phyloP scores from a whole-genome alignment of 495 filamentous ascomycete species.

The Tuber umbilicatum region DNA sequence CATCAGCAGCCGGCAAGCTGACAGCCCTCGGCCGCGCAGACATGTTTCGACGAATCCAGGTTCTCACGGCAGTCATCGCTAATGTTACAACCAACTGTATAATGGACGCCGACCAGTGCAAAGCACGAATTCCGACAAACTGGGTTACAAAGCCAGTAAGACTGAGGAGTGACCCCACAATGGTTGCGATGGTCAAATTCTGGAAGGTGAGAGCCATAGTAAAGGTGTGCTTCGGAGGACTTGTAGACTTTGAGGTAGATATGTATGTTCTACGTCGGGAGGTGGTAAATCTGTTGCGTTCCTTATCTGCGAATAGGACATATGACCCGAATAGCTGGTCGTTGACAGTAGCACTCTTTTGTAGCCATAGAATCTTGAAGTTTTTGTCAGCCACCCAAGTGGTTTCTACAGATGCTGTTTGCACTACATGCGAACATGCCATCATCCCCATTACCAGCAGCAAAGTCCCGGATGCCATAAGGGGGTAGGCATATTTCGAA shows the following conservation, averaged over 20 bases:
- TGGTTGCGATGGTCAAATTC: conserved; percentile 22
- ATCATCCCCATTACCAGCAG: conserved; percentile 36
- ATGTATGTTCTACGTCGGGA: conserved; percentile 12
- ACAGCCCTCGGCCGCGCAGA: conserved; percentile 44
- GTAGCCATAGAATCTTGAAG: conserved; percentile 35
- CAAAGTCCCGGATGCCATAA: conserved; percentile 38
- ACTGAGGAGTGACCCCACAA: conserved; percentile 38
- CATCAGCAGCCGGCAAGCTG: conserved; percentile 41
- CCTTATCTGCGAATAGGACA: conserved; percentile 15
- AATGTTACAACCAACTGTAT: conserved; percentile 48
- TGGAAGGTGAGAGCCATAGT: background rate
- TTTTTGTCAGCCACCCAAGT: conserved; percentile 19
- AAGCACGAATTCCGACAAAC: conserved; percentile 49
- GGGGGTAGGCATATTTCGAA: conserved; percentile 35
- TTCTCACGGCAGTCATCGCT: conserved; percentile 48
- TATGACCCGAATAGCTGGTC: conserved; percentile 41
- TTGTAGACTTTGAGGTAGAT: background rate
- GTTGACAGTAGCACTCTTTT: conserved; percentile 33
- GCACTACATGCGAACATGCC: conserved; percentile 41
- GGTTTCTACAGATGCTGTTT: conserved; percentile 35
- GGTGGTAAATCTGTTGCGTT: conserved; percentile 16
- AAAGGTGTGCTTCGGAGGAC: background rate
- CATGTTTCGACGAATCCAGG: conserved; percentile 47
- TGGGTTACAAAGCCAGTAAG: conserved; percentile 50
- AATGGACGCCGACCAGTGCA: conserved; percentile 49